A percentile compares a stretch with the other conserved stretches of the same genome.
Evolutionary conservation across 1,284 basidiomycete species (phyloP).

Genomic region (Rhodotorula sp.): DNA sequence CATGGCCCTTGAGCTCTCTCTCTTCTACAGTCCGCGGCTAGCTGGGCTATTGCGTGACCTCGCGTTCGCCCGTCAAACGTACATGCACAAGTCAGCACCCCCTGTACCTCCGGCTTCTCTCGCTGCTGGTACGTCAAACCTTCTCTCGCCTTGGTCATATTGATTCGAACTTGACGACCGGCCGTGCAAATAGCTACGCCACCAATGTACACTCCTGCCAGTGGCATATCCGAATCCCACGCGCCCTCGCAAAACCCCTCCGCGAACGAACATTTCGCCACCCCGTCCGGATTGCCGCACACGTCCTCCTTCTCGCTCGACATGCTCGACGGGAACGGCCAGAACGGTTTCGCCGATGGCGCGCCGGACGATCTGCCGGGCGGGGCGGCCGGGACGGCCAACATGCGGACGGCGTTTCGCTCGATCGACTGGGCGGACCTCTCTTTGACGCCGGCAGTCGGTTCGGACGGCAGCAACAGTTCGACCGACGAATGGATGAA

Average conservation of each 20-base stretch:
- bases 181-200: no score
- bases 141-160: background rate
- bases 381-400: background rate
- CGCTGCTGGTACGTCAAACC: background rate
- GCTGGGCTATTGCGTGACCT: background rate
- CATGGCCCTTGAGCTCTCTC: conserved; percentile 26
- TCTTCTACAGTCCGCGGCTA: conserved; percentile 26
- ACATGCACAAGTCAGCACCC: background rate
- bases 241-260: background rate
- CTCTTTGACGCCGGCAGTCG: conserved; percentile 19
- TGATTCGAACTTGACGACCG: no score
- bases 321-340: background rate
- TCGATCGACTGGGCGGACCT: conserved; percentile 30
- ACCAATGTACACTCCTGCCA: background rate
- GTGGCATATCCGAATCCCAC: background rate
- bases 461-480: conserved; percentile 13
- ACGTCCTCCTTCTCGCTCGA: background rate
- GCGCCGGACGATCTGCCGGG: conserved; percentile 6
- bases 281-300: background rate
- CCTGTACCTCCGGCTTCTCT: background rate
- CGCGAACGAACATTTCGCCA: background rate
- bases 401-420: conserved; percentile 22
- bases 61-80: background rate
- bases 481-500: conserved; percentile 16
- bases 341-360: conserved; percentile 18